Evolutionary conservation across 371 early-diverging fungal species (phyloP).

Genomic region (Syncephalastrum racemosum): DNA sequence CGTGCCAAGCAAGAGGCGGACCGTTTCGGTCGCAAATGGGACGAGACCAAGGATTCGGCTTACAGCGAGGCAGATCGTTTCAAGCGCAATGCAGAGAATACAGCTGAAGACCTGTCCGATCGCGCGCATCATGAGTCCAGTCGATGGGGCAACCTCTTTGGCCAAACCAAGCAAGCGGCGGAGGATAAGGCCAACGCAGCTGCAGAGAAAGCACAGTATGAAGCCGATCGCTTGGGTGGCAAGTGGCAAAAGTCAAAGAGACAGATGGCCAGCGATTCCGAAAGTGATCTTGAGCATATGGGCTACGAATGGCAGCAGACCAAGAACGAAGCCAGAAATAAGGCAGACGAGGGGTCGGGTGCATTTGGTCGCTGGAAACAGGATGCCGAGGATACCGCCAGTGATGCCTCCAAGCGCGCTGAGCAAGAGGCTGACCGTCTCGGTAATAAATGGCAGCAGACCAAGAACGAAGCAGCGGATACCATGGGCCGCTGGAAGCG

Average conservation of each 20-base stretch:
- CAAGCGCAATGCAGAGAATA: constrained; percentile 7
- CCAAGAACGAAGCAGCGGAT: background rate
- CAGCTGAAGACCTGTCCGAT: constrained; percentile 9
- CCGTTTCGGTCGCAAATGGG: constrained; percentile 7
- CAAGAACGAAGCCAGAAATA: constrained; percentile 4
- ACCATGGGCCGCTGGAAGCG: background rate
- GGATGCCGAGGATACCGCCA: constrained; percentile 6
- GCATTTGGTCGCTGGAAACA: constrained; percentile 12
- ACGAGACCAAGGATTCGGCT: background rate
- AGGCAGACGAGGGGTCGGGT: constrained; percentile 7
- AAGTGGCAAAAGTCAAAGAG: too few species aligned
- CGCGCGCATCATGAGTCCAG: constrained; percentile 6
- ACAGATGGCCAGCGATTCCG: background rate
- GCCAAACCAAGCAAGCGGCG: too few species aligned
- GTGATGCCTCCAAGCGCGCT: constrained; percentile 6
- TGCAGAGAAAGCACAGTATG: too few species aligned
- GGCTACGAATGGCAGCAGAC: constrained; percentile 4
- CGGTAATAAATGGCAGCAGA: background rate
- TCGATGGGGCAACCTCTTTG: too few species aligned
- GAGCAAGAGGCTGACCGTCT: constrained; percentile 7
- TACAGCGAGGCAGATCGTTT: background rate
- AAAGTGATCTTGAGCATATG: background rate
- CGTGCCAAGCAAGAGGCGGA: constrained; percentile 5
- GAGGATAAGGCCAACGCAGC: too few species aligned
- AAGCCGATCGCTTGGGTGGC: too few species aligned